Base-by-base conservation (phyloP, 1,284 basidiomycete genomes). In the Ceratobasidium sp. region DNA sequence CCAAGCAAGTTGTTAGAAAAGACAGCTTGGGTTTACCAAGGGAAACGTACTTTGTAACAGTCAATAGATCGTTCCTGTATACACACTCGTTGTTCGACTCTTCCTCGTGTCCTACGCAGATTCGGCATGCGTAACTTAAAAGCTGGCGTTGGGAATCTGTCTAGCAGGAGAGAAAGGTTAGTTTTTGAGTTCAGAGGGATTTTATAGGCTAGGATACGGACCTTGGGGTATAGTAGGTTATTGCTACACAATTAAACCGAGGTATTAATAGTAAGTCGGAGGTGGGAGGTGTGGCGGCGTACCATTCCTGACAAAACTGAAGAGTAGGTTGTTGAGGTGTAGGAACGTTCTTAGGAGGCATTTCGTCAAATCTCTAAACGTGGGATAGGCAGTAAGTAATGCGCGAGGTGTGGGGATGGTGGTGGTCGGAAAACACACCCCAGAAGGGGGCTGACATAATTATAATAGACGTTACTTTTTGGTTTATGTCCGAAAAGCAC, bases 1-100 rank as follows among this genome's bases (percentile, higher is more conserved):
- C n/a, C n/a, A n/a, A 28, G 6, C 30, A 9, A 8, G 18, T 26
- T 35, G 30, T 61, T 26, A 61, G 38, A 50, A 26, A 4, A n/a
- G n/a, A n/a, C n/a, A n/a, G n/a, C n/a, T n/a, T n/a, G n/a, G n/a
- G n/a, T n/a, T n/a, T n/a, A n/a, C n/a, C 9, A 50, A 23, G 70
- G n/a, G 35, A 47, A 58, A 46, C 92, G 79, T 81, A 97, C 96
- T 94, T 96, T 77, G 92, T 95, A 30, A 97, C 91, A 0, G 94
- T 97, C 79, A 98, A 84, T 83, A 98, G 82, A 83, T 98, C 97
- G 76, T 99, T 98, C 79, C 91, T 86, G 81, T 97, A 99, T 11
- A 98, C 96, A 77, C 93, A 91, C 78, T 91, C 91, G 82, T 95
- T 94, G 26, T 92, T 89, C 16, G 91, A 91, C 77, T 91, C 89